Conservation (phyloP, 164 flowering plant genomes). For the Dillenia suffruticosa region DNA sequence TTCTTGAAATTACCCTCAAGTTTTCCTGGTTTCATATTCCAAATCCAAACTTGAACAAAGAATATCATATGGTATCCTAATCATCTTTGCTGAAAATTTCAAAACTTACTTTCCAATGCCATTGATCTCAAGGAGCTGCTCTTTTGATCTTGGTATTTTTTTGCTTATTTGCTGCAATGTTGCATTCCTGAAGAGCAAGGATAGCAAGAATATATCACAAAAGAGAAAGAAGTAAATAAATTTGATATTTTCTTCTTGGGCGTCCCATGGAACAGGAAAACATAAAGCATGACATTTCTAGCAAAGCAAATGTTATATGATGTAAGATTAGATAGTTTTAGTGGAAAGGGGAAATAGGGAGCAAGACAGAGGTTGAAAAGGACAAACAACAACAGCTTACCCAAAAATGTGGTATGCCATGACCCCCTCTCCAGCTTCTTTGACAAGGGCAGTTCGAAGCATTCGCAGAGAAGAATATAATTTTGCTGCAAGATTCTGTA, state of each 20-base stretch:
- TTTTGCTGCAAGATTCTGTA: constrained; percentile 70
- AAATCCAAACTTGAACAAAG: not conserved
- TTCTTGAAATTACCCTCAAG: not conserved
- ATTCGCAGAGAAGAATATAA: constrained; percentile 54
- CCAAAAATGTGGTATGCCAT: constrained; percentile 75
- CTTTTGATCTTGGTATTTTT: constrained; percentile 68
- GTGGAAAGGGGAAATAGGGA: not conserved
- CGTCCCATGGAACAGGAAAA: not conserved
- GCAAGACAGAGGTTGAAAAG: not conserved
- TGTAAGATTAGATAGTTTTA: no score
- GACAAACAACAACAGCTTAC: constrained; percentile 27
- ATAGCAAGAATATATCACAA: not conserved
- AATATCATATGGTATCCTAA: no score
- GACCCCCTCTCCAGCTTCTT: constrained; percentile 73
- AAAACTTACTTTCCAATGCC: constrained; percentile 88
- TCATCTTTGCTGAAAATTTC: no score
- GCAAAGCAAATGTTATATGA: not conserved
- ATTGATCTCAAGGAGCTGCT: constrained; percentile 76
- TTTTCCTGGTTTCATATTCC: not conserved
- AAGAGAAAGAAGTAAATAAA: no score
- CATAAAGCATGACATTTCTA: not conserved
- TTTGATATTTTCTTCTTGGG: not conserved
- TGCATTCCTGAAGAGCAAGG: constrained; percentile 48
- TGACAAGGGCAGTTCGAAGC: constrained; percentile 66
- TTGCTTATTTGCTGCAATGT: constrained; percentile 61